Conservation (phyloP, 192 early-diverging fungal genomes). For the Coemansia interrupta region DNA sequence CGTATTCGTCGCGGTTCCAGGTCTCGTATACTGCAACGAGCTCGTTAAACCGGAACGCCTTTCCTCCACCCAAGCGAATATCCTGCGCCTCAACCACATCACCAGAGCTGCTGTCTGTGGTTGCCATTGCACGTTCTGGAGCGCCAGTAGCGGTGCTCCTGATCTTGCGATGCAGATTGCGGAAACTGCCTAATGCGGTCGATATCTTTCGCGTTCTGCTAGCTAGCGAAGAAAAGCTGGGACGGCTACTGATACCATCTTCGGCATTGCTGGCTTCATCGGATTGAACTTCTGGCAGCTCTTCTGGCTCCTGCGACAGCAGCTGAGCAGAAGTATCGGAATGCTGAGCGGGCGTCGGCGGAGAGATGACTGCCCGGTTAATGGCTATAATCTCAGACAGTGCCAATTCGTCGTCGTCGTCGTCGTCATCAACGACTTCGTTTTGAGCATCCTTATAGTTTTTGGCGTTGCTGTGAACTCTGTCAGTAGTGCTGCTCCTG, state of each 20-base stretch:
- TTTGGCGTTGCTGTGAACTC: conserved; percentile 4
- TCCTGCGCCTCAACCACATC: neutral
- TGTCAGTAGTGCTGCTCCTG: neutral
- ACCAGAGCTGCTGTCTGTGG: neutral
- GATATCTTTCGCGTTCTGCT: conserved; percentile 30
- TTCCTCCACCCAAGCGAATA: neutral
- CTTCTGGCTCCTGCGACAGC: neutral
- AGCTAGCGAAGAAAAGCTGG: neutral
- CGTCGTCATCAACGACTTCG: neutral
- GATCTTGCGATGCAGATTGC: conserved; percentile 29
- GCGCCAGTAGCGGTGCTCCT: neutral
- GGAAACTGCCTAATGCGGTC: conserved; percentile 28
- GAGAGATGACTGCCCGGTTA: conserved; percentile 15
- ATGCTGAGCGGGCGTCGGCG: conserved; percentile 1
- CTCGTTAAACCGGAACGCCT: conserved; percentile 49
- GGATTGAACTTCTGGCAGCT: neutral
- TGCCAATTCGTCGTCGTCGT: conserved; percentile 16
- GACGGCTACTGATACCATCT: neutral
- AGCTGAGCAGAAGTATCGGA: neutral
- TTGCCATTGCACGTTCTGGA: neutral
- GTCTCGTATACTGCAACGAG: conserved; percentile 64
- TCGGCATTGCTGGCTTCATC: neutral
- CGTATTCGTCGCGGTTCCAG: conserved; percentile 74
- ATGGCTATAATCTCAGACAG: conserved; percentile 24
- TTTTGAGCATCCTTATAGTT: neutral